Evolutionary conservation across 192 early-diverging fungal species (phyloP).

Genomic region (Podila minutissima): DNA sequence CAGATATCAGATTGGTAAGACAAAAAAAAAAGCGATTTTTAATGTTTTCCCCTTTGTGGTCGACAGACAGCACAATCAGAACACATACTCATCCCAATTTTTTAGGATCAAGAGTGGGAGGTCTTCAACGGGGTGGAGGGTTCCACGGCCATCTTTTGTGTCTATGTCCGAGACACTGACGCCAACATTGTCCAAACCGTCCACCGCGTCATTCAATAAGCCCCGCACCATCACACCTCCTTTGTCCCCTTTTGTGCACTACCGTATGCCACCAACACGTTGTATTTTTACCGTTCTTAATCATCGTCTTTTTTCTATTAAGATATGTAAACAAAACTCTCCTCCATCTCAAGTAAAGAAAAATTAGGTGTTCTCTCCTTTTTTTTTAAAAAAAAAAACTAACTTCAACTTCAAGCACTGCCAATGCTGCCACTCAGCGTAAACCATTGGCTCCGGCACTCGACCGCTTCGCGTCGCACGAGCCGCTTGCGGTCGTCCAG

Average conservation of each 20-base stretch:
- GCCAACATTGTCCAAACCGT: constrained; percentile 30
- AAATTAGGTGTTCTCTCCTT: neutral
- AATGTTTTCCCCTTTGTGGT: neutral
- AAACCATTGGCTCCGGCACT: constrained; percentile 89
- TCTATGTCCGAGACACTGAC: constrained; percentile 64
- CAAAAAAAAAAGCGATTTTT: too few species aligned
- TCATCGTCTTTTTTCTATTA: neutral
- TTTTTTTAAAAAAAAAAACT: neutral
- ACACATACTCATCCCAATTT: neutral
- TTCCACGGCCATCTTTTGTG: constrained; percentile 78
- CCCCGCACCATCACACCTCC: neutral
- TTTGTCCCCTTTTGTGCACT: neutral
- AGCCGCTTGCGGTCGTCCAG: constrained; percentile 91
- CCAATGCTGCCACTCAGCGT: constrained; percentile 41
- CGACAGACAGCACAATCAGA: too few species aligned
- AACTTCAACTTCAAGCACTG: constrained; percentile 13
- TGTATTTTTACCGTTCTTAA: neutral
- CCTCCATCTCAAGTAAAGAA: too few species aligned
- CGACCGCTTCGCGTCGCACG: constrained; percentile 89
- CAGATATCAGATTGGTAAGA: constrained; percentile 54
- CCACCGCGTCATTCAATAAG: constrained; percentile 8
- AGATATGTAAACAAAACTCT: too few species aligned
- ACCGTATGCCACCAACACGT: neutral
- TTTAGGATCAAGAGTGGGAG: constrained; percentile 59
- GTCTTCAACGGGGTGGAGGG: constrained; percentile 64